Percentiles rank a stretch among this genome's conserved stretches.
phyloP scores from a whole-genome alignment of 176 grass and related monocot species.

The Areca catechu region DNA sequence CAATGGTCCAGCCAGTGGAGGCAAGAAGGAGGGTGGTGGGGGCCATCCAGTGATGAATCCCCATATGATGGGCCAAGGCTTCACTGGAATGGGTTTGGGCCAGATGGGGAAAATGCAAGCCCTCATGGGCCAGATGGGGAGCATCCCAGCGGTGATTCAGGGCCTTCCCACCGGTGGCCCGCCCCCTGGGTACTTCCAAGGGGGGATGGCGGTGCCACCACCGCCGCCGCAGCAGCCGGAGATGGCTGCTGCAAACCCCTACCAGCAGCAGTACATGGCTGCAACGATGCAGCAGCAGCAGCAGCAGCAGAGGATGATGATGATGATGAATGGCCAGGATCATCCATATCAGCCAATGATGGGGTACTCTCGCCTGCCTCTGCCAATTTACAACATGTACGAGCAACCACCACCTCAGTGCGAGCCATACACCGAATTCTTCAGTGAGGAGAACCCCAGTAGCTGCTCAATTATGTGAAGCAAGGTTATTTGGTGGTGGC shows the following conservation, averaged over 20 bases:
- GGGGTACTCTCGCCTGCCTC: slow-evolving; percentile 48
- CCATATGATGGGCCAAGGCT: neutral
- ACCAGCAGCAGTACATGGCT: slow-evolving; percentile 24
- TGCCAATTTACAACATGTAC: slow-evolving; percentile 16
- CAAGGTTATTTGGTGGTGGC: too few relatives aligned
- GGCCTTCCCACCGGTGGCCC: too few relatives aligned
- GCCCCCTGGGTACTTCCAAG: too few relatives aligned
- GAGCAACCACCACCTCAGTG: slow-evolving; percentile 25
- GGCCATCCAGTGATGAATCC: neutral
- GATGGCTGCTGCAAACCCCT: slow-evolving; percentile 4
- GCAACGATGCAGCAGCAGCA: slow-evolving; percentile 12
- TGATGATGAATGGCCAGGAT: too few relatives aligned
- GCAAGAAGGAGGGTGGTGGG: too few relatives aligned
- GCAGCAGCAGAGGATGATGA: too few relatives aligned
- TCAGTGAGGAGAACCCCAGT: slow-evolving; percentile 63
- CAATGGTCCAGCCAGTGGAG: too few relatives aligned
- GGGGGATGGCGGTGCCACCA: too few relatives aligned
- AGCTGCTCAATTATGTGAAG: slow-evolving; percentile 72
- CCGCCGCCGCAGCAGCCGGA: neutral
- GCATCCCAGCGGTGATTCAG: too few relatives aligned
- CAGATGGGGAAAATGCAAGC: neutral
- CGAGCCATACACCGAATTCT: slow-evolving; percentile 38
- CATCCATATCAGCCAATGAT: slow-evolving; percentile 27
- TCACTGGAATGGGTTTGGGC: neutral
- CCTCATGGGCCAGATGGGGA: neutral